Conservation (phyloP, 164 flowering plant genomes). For the Protea cynaroides region DNA sequence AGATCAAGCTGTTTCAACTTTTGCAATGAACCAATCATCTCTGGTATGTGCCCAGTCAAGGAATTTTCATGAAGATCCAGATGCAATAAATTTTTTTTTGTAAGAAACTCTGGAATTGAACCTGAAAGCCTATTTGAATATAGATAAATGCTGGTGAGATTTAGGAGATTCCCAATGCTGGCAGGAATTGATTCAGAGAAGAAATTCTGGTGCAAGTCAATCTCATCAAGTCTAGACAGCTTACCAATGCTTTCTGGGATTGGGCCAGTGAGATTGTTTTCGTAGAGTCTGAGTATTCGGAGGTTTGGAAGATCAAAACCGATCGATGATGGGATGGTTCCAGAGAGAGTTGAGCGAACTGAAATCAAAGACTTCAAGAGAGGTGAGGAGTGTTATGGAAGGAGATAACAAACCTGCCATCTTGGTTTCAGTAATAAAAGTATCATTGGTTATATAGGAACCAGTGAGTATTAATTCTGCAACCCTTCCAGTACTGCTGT, state of each 20-base stretch:
- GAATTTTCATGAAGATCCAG: constrained; percentile 39
- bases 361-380: constrained; percentile 46
- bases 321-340: constrained; percentile 35
- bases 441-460: background rate
- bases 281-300: constrained; percentile 30
- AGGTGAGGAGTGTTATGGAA: constrained; percentile 36
- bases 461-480: constrained; percentile 36
- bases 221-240: constrained; percentile 44
- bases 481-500: constrained; percentile 40
- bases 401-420: constrained; percentile 49
- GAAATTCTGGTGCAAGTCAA: constrained; percentile 39
- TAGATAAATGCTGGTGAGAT: constrained; percentile 29
- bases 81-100: constrained; percentile 23
- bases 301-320: constrained; percentile 36
- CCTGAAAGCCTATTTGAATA: constrained; percentile 35
- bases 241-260: constrained; percentile 48
- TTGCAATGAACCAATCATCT: constrained; percentile 32
- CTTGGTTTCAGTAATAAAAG: background rate
- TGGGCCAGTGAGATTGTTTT: constrained; percentile 43
- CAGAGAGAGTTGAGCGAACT: constrained; percentile 35
- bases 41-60: constrained; percentile 36
- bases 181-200: constrained; percentile 43
- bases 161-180: constrained; percentile 34
- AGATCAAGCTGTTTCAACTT: constrained; percentile 39
- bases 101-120: constrained; percentile 30